Base-by-base conservation (phyloP, 257 asterid species). In the Henckelia pumila region DNA sequence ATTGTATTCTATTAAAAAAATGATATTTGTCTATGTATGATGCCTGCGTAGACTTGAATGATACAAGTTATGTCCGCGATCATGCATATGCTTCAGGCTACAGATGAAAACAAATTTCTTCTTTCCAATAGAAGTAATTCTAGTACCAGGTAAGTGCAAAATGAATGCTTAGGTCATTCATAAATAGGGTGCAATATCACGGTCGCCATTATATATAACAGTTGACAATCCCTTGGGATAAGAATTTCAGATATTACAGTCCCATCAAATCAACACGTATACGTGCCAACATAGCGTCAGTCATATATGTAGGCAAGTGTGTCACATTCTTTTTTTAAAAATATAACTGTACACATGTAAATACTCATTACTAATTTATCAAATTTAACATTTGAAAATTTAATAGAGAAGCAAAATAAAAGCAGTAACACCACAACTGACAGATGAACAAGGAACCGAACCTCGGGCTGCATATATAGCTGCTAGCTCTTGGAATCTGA, bases 381-480 rank as follows among this genome's bases (percentile, higher is more conserved):
- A 50, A 50, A 33, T 47, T 35, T 49, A 64, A 32, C 52, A 32
- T 35, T 32, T 30, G 32, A 40, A 66, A 79, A 59, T 22, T 37
- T 53, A 50, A 70, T 17, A 52, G 47, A 57, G 66, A 13, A 26
- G 56, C 59, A 30, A 30, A 70, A 17, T 2, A 64, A 52, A 61
- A 20, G 24, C 30, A 68, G 25, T 66, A 63, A 64, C 53, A 47
- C 17, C 30, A 55, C 24, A 56, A 25, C 28, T 55, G 66, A 58
- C 56, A 50, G 57, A 71, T 60, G 14, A 73, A 73, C 33, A 68
- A 66, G 21, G 52, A 70, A 76, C 37, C 59, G 47, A 73, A 87
- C 97, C 97, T 80, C 95, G 79, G 71, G 91, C 89, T 22, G 95
- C 96, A 80, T 89, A 89, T 76, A 89, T 82, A 8, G 94, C 87